A percentile compares a stretch with the other conserved stretches of the same genome.
phyloP scores from a whole-genome alignment of 1,284 basidiomycete genomes.

The Trichosporon coremiiforme region DNA sequence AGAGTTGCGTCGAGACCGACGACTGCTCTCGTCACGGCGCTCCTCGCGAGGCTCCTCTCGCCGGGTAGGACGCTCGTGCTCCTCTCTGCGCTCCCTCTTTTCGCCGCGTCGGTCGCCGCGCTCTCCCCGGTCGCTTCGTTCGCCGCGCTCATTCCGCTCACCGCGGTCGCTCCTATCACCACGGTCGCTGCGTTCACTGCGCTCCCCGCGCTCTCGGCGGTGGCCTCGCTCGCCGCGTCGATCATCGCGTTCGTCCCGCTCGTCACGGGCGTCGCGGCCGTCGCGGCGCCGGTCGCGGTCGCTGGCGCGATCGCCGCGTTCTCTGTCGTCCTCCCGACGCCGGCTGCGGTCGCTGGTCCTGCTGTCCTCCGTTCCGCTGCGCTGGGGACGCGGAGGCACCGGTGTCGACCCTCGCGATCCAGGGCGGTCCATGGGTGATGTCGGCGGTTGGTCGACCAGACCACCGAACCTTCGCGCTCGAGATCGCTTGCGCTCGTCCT shows the following conservation, averaged over 20 bases:
- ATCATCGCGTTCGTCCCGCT: constrained; percentile 11
- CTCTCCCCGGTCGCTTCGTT: neutral
- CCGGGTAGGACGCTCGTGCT: constrained; percentile 12
- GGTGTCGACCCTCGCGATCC: constrained; percentile 22
- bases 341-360: constrained; percentile 41
- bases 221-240: constrained; percentile 5
- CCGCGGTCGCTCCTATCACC: constrained; percentile 17
- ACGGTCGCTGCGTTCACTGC: constrained; percentile 16
- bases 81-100: constrained; percentile 13
- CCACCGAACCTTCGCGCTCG: constrained; percentile 45
- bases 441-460: constrained; percentile 31
- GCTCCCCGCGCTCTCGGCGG: constrained; percentile 6
- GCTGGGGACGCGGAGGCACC: constrained; percentile 22
- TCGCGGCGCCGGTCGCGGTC: constrained; percentile 22
- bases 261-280: constrained; percentile 13
- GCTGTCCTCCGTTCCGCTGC: constrained; percentile 48
- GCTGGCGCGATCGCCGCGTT: constrained; percentile 21
- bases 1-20: constrained; percentile 16
- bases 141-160: constrained; percentile 21
- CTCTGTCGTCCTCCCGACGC: constrained; percentile 32
- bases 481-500: constrained; percentile 44
- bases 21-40: neutral
- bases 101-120: neutral
- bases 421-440: neutral
- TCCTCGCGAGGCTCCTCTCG: constrained; percentile 17